Conservation (phyloP, 176 grass and related monocot genomes). For the Lolium perenne region DNA sequence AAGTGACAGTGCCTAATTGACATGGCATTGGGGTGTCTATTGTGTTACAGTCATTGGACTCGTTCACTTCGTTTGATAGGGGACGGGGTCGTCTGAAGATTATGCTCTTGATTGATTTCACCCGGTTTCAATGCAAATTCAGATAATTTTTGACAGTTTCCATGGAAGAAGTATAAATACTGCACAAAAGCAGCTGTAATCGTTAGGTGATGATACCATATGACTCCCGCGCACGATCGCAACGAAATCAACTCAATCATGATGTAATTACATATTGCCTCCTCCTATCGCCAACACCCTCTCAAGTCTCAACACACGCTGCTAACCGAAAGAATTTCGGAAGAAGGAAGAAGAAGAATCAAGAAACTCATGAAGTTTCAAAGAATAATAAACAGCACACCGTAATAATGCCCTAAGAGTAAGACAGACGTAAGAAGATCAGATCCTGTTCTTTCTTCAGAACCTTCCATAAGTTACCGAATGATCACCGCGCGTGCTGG, state of each 20-base stretch:
- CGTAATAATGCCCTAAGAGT: background rate
- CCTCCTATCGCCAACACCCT: slow-evolving; percentile 21
- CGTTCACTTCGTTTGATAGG: background rate
- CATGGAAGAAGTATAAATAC: background rate
- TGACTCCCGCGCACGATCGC: slow-evolving; percentile 13
- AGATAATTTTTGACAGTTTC: background rate
- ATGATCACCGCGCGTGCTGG: background rate
- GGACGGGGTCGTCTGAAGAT: background rate
- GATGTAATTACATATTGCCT: slow-evolving; percentile 41
- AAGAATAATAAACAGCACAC: slow-evolving; percentile 49
- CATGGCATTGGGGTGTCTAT: background rate
- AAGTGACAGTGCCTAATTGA: too few relatives aligned
- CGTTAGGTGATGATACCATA: slow-evolving; percentile 11
- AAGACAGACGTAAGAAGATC: slow-evolving; percentile 17
- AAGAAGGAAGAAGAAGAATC: slow-evolving; percentile 37
- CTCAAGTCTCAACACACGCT: background rate
- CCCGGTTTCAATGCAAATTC: background rate
- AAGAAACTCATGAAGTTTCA: slow-evolving; percentile 42
- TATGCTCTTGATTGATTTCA: background rate
- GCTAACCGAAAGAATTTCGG: slow-evolving; percentile 39
- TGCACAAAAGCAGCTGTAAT: background rate
- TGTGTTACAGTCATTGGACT: background rate
- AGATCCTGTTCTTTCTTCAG: background rate
- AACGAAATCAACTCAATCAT: slow-evolving; percentile 29
- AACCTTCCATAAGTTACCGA: slow-evolving; percentile 46